Percentiles rank a stretch among this genome's conserved stretches.
Evolutionary conservation across 139 green algal species (phyloP).

Genomic region (Pseudopediastrum boryanum): DNA sequence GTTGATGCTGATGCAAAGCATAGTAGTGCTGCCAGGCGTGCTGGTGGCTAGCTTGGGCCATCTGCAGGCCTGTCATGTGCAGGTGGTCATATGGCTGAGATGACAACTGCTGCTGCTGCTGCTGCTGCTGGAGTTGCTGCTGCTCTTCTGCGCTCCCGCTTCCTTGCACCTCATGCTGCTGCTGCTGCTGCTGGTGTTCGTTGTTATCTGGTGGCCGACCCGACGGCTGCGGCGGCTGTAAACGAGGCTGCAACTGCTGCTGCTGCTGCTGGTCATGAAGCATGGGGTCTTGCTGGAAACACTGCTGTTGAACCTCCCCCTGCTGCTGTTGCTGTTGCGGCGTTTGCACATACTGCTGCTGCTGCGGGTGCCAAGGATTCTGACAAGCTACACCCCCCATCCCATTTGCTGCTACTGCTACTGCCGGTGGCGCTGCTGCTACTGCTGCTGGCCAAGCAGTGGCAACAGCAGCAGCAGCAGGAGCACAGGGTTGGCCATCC

Average conservation of each 20-base stretch:
- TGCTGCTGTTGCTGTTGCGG: background rate
- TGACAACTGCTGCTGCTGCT: conserved; percentile 8
- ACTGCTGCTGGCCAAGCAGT: conserved; percentile 6
- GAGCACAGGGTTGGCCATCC: background rate
- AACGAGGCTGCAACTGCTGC: background rate
- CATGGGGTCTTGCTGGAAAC: background rate
- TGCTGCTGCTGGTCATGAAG: conserved; percentile 1
- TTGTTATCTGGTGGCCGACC: too few species aligned
- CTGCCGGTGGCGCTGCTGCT: conserved; percentile 4
- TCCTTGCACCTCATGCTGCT: background rate
- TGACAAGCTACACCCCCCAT: background rate
- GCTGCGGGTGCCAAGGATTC: background rate
- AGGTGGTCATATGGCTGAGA: background rate
- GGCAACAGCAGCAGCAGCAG: background rate
- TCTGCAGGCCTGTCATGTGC: background rate
- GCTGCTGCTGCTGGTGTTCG: background rate
- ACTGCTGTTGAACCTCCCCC: conserved; percentile 4
- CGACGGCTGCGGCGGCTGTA: conserved; percentile 11
- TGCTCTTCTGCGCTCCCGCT: background rate
- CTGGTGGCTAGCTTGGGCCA: background rate
- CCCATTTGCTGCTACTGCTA: conserved; percentile 1
- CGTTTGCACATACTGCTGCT: background rate
- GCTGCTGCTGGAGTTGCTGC: background rate
- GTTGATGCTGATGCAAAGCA: background rate
- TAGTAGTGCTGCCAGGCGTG: background rate